Conservation (phyloP, 805 yeast species). For the Metschnikowia bowlesiae region DNA sequence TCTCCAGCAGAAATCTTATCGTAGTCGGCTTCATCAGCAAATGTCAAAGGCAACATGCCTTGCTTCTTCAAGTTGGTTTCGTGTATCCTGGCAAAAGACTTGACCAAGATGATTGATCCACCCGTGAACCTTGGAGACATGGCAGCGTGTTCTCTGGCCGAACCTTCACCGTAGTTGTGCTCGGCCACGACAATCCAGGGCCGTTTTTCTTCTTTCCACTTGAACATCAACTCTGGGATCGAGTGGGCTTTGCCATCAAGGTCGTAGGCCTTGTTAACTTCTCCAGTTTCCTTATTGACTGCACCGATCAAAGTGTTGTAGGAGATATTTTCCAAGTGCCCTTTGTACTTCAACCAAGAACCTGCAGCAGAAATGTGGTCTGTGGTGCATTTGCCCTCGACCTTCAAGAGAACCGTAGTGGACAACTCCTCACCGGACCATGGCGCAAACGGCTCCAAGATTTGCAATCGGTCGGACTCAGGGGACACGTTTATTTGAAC, state of each 20-base stretch:
- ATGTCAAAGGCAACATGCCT: conserved; percentile 93
- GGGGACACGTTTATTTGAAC: conserved; percentile 72
- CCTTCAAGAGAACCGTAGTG: conserved; percentile 76
- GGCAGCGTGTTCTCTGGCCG: conserved; percentile 99
- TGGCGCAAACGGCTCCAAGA: conserved; percentile 80
- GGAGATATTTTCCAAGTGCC: conserved; percentile 93
- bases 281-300: conserved; percentile 93
- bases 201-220: conserved; percentile 80
- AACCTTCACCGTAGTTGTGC: conserved; percentile 98
- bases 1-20: conserved; percentile 79
- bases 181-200: conserved; percentile 97
- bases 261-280: conserved; percentile 87
- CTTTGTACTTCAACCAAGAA: conserved; percentile 97
- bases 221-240: conserved; percentile 95
- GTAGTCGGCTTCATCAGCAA: conserved; percentile 85
- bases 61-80: conserved; percentile 97
- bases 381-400: conserved; percentile 97
- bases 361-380: conserved; percentile 99
- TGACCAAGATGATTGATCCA: conserved; percentile 81
- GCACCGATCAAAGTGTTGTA: conserved; percentile 96
- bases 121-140: conserved; percentile 92
- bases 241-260: conserved; percentile 70
- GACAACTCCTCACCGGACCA: conserved; percentile 85
- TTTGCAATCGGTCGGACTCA: conserved; percentile 84
- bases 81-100: conserved; percentile 97